Base-by-base conservation (phyloP, 163 green algal genomes). In the Smithsoniella earleae region DNA sequence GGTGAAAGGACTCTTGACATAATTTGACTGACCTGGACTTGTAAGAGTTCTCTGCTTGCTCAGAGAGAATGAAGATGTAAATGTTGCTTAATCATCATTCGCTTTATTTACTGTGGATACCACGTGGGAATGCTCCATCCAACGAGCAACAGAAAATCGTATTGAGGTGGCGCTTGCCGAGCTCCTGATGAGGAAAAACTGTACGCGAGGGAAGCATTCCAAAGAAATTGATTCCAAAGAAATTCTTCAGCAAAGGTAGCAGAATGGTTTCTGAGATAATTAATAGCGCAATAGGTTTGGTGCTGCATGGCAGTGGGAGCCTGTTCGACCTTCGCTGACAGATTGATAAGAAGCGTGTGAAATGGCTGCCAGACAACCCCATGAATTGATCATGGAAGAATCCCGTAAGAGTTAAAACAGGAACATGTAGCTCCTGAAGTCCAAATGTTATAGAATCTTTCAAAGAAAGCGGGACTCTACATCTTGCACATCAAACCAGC, bases 311-410 rank as follows among this genome's bases (percentile, higher is more conserved):
- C 40, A 10, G 40, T 49, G 40, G 10, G 10, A 49, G 10, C 40
- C 40, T 49, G 40, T 13, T 49, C 10, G 10, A 45, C 25, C n/a
- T 43, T 36, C 20, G 40, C 22, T 34, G 58, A 69, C 1, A 33
- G 8, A 30, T 69, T 13, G 58, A 36, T 10, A 13, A 30, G 8
- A 69, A 13, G 58, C 18, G 27, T 43, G 27, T 30, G 34, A 45
- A 69, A 3, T 45, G 22, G 16, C 34, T 18, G 5, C 58, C 58
- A 69, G 43, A n/a, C 16, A 69, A 33, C 31, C 38, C 20, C 58
- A 69, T 69, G n/a, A 33, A 30, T 34, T 25, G 5, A 13, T n/a
- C n/a, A n/a, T n/a, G n/a, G n/a, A 69, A 69, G 25, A 69, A 69
- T 13, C 58, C 58, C 22, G 43, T 31, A 40, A 69, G 40, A 33